Evolutionary conservation across 371 early-diverging fungal species (phyloP), one percentile per base, ranked within the genome.

Genomic region (Haplosporangium sp.): DNA sequence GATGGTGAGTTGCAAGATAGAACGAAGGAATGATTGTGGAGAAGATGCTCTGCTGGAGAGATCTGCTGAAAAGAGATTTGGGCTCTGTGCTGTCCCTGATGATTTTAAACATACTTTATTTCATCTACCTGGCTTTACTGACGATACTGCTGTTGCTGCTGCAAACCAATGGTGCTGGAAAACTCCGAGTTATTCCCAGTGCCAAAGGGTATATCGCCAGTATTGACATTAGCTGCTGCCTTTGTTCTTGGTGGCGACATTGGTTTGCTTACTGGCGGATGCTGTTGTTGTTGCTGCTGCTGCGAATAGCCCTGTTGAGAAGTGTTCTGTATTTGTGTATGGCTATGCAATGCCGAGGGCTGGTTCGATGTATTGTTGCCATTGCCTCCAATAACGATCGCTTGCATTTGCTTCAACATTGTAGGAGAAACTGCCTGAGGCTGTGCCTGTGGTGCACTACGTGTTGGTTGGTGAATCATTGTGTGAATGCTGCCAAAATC

Each of bases 161-260:
- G 37, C 40, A 65, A 36, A 7, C 69, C 65, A 20, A 74, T n/a
- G 13, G 59, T 56, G 54, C 54, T 73, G 16, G 55, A 8, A 53
- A 73, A 67, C 42, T 73, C 67, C 12, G 45, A 14, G 8, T n/a
- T 41, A 11, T 43, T 42, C 48, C 55, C 67, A 47, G 64, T n/a
- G 1, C 74, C 74, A 64, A 74, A 74, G 2, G 74, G 74, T 37
- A 68, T 68, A 5, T 74, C 69, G 8, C 65, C 68, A 8, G 60
- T 23, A 41, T 74, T 69, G 48, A 74, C 36, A 18, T 68, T 41
- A 5, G 37, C 65, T 11, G 13, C 55, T 18, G 36, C 20, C 37
- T 41, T 64, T 53, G 48, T 45, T 50, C 6, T 14, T 42, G 74
- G 55, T 46, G 55, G 55, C 9, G 68, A 67, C 7, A 23, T 38